Conservation (phyloP, 106 monocot genomes). For the Dendrobium chrysotoxum region DNA sequence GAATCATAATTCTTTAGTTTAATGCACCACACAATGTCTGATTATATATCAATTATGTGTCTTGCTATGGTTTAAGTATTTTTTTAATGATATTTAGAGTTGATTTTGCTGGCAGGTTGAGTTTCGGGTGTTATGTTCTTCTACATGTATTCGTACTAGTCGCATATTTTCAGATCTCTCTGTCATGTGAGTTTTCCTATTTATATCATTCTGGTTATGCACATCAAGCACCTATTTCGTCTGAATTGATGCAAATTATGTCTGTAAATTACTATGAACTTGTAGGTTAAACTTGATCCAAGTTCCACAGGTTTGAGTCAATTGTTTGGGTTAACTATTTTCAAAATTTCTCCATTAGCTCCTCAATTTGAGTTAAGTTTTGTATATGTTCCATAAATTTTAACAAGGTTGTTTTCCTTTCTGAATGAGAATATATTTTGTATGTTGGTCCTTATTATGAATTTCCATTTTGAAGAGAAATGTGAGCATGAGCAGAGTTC, state of each 20-base stretch:
- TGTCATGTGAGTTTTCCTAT: slow-evolving; percentile 39
- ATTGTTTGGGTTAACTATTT: neutral
- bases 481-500: no score
- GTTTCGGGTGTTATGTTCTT: slow-evolving; percentile 57
- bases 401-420: neutral
- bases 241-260: neutral
- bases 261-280: neutral
- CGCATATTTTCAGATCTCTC: slow-evolving; percentile 84
- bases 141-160: slow-evolving; percentile 59
- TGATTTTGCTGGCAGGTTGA: slow-evolving; percentile 58
- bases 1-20: neutral
- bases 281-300: neutral
- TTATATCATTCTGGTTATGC: neutral
- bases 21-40: neutral
- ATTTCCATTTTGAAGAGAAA: no score
- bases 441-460: neutral
- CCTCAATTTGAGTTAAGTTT: neutral
- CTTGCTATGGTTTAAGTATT: no score
- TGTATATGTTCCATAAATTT: neutral
- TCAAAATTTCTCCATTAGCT: neutral
- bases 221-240: neutral
- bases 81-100: neutral
- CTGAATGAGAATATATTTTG: neutral
- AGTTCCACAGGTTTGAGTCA: neutral
- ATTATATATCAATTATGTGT: neutral